Base-by-base conservation (phyloP, 2,329 filamentous ascomycete genomes). In the Arthrobotrys sinensis region DNA sequence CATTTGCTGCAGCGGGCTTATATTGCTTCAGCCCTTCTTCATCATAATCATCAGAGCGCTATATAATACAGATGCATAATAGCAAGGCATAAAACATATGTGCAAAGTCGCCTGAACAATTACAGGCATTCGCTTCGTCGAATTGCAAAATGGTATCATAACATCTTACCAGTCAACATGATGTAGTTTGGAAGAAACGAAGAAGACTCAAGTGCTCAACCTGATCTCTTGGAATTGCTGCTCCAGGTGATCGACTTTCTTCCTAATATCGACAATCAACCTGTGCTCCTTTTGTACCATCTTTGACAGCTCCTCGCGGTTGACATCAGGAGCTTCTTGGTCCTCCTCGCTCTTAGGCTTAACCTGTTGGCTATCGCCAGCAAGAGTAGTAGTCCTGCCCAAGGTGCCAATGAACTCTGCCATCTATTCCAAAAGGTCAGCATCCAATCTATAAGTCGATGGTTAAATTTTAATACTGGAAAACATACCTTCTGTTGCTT, bases 281-380 rank as follows among this genome's bases (percentile, higher is more conserved):
- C 68, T 48, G 16, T 78, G 75, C 46, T 78, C 75, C 24, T 78
- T 78, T 28, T 63, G 62, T 16, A 78, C 75, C 75, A 78, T 78
- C 45, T 78, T 78, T 7, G 67, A 63, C 21, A 78, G 52, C 45
- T 72, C 67, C 19, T 72, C 60, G 21, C 75, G 75, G 16, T 78
- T 78, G 11, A 24, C 43, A 46, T 78, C 75, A 3, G 67, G 67
- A 6, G 45, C 32, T 19, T 78, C 73, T n/a, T 66, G 64, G 6
- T 67, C 70, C n/a, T 71, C 40, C 45, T 68, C 67, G 1, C 34
- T 4, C n/a, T 67, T 62, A 11, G 48, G 14, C 19, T 53, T 67
- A 11, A 16, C 21, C 65, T 50, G 52, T 36, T 67, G 67, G 28
- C 28, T 53, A 0, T 78, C 75, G 6, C 28, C 8, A 19, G 48